phyloP scores from a whole-genome alignment of 805 yeast genomes.

The Nakazawaea pomicola region DNA sequence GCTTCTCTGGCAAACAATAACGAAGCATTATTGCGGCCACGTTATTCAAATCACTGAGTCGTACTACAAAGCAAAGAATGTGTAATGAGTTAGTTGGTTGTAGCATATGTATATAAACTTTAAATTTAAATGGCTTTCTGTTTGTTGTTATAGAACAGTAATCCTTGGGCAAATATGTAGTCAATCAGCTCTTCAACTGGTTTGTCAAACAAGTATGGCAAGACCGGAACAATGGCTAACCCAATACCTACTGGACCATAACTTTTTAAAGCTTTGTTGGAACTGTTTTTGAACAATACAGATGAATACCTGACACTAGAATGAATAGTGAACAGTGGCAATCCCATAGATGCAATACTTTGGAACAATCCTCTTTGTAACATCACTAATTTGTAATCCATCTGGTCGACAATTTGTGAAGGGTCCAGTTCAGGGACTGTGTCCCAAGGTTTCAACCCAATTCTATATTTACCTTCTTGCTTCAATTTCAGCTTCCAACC shows the following conservation, averaged over 20 bases:
- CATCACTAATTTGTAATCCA: conserved; percentile 64
- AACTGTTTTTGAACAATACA: conserved; percentile 49
- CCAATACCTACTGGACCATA: conserved; percentile 83
- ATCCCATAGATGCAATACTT: conserved; percentile 78
- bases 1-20: no score
- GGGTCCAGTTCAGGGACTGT: conserved; percentile 36
- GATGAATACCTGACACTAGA: conserved; percentile 69
- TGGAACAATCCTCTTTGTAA: conserved; percentile 77
- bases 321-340: conserved; percentile 84
- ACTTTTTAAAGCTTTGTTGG: conserved; percentile 41
- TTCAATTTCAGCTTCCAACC: conserved; percentile 68
- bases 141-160: not conserved
- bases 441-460: conserved; percentile 69
- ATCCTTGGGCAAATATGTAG: conserved; percentile 48
- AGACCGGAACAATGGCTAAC: conserved; percentile 66
- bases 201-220: conserved; percentile 77
- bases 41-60: no score
- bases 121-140: not conserved
- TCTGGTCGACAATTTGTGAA: conserved; percentile 35
- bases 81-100: not conserved
- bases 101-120: not conserved
- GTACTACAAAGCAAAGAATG: not conserved
- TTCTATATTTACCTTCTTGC: conserved; percentile 57
- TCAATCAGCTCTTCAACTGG: conserved; percentile 74
- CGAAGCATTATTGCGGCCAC: no score